Base-by-base conservation (phyloP, 1,139 yeast genomes). In the Taphrina communis region DNA sequence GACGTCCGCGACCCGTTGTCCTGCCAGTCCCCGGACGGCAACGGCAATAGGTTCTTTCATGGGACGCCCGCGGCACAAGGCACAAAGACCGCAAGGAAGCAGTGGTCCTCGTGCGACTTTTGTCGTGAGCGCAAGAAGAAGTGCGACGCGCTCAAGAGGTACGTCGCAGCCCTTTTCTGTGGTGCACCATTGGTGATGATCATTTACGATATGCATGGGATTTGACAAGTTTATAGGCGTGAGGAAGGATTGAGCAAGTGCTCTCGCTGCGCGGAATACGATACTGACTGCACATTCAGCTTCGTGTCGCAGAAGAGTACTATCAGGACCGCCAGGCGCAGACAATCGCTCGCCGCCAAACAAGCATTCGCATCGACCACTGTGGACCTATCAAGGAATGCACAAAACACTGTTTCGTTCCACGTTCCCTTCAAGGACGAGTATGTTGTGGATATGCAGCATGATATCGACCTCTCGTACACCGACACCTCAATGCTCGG, bases 81-180 rank as follows among this genome's bases (percentile, higher is more conserved):
- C 42, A n/a, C 62, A 17, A 58, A 42, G 56, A 53, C 67, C 4
- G 44, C 42, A 38, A 46, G 67, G 21, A 63, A 46, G 56, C 67
- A 63, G 42, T 63, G 67, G 67, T 55, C 67, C 14, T 55, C 61
- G 14, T 63, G 67, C 46, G 67, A 63, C 56, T 36, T 44, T 36
- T 63, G 67, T 17, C 60, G 67, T 4, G 56, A 46, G 48, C 44
- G 67, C 39, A 63, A 63, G 48, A 63, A 60, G 65, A 35, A 36
- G 38, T 48, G 55, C 38, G 56, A 60, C 38, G 56, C 56, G 6
- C 44, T 53, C 8, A 53, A 17, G 35, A 31, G 41, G 58, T 53
- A 51, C 4, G 12, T 31, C 2, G 19, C 48, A 2, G 48, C 12
- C 44, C 59, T 2, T 35, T 35, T 2, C 17, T 21, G 17, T 17